phyloP scores from a whole-genome alignment of 768 basidiomycete species.

The Sarcodon sp. region DNA sequence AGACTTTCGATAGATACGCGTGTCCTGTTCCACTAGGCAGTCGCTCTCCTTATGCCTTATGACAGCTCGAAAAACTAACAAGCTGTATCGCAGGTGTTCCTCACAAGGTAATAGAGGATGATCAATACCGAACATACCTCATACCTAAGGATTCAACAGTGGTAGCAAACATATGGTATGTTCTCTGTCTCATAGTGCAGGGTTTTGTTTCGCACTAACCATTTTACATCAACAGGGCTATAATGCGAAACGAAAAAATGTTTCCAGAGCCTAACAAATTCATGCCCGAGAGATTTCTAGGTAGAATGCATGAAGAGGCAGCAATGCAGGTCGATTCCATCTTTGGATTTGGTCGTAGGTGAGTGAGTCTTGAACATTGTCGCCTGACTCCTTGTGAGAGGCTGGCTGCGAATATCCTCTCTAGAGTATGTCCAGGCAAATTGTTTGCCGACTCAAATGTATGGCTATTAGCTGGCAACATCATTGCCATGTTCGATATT shows the following conservation, averaged over 20 bases:
- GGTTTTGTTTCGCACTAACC: not conserved
- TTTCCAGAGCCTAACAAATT: slow-evolving; percentile 12
- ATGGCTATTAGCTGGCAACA: slow-evolving; percentile 30
- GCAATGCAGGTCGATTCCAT: slow-evolving; percentile 24
- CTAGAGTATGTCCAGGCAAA: slow-evolving; percentile 40
- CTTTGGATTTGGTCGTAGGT: slow-evolving; percentile 43
- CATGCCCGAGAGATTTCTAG: not conserved
- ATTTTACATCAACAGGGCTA: slow-evolving; percentile 10
- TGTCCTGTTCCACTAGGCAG: slow-evolving; percentile 9
- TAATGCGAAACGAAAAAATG: slow-evolving; percentile 11
- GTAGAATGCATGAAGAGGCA: slow-evolving; percentile 20
- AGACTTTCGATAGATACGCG: slow-evolving; percentile 5
- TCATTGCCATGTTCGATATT: slow-evolving; percentile 34
- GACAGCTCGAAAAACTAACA: not conserved
- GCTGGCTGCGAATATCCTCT: not conserved
- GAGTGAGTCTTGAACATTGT: not conserved
- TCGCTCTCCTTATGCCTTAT: not conserved
- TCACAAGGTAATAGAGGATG: slow-evolving; percentile 10
- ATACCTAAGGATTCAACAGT: slow-evolving; percentile 15
- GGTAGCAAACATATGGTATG: slow-evolving; percentile 11
- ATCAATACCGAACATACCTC: slow-evolving; percentile 14
- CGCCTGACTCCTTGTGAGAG: not conserved
- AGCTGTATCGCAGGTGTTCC: slow-evolving; percentile 8
- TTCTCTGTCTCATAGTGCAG: not conserved
- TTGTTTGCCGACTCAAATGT: slow-evolving; percentile 35